Evolutionary conservation across 23 red algal species (phyloP).

Genomic region (Rhodosorus marinus): DNA sequence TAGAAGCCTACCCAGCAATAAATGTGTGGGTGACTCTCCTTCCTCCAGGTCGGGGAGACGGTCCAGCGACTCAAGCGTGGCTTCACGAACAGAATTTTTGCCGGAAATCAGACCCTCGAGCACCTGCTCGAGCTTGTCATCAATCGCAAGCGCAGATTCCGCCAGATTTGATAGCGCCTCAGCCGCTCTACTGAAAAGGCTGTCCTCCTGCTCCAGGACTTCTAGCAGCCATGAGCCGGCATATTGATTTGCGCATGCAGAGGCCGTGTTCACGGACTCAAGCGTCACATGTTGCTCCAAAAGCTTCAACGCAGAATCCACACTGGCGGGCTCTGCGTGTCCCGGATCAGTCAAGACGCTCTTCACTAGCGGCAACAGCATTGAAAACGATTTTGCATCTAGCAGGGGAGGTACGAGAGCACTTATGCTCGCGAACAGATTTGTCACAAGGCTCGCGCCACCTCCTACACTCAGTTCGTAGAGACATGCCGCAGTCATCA

Average conservation of each 20-base stretch:
- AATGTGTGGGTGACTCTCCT: no score
- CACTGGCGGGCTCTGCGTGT: background rate
- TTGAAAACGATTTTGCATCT: background rate
- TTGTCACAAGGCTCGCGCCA: no score
- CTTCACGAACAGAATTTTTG: constrained; percentile 62
- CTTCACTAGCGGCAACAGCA: background rate
- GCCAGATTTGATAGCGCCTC: constrained; percentile 35
- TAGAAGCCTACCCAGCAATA: constrained; percentile 27
- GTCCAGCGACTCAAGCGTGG: constrained; percentile 20
- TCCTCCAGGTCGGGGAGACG: constrained; percentile 26
- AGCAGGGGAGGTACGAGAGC: background rate
- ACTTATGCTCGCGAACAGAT: no score
- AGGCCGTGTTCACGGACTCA: constrained; percentile 33
- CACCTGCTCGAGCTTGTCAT: constrained; percentile 15
- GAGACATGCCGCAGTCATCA: no score
- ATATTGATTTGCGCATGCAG: constrained; percentile 15
- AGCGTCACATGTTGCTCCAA: constrained; percentile 28
- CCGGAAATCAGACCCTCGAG: constrained; percentile 46
- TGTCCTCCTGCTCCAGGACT: constrained; percentile 51
- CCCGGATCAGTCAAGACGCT: background rate
- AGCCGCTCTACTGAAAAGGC: constrained; percentile 25
- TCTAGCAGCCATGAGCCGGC: constrained; percentile 32
- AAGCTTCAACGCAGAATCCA: constrained; percentile 1
- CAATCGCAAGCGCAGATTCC: constrained; percentile 9
- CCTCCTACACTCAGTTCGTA: no score